Evolutionary conservation across 2,329 filamentous ascomycete genomes (phyloP).

Genomic region (Alternaria sp.): DNA sequence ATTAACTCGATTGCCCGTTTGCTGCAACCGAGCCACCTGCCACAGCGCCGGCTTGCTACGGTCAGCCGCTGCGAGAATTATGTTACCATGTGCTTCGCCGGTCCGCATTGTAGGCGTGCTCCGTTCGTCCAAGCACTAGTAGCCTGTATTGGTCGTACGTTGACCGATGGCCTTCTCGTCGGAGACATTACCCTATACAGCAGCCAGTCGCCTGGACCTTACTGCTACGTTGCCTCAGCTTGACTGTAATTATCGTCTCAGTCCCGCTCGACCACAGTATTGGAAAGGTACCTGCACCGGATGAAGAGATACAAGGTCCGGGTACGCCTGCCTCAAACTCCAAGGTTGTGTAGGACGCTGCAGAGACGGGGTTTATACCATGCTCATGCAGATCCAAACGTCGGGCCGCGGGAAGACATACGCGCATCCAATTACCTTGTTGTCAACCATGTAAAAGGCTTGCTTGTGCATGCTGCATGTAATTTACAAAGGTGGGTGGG

Average conservation of each 20-base stretch:
- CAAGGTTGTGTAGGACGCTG: conserved; percentile 38
- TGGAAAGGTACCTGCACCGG: conserved; percentile 47
- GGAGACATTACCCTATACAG: conserved; percentile 41
- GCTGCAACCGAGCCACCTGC: conserved; percentile 21
- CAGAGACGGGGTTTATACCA: conserved; percentile 45
- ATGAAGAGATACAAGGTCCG: conserved; percentile 47
- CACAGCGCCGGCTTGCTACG: conserved; percentile 18
- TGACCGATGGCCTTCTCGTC: conserved; percentile 28
- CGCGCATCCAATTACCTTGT: conserved; percentile 40
- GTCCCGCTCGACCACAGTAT: conserved; percentile 32
- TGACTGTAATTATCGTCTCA: conserved; percentile 44
- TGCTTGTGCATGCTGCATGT: conserved; percentile 41
- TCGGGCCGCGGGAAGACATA: conserved; percentile 45
- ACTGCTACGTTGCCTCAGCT: conserved; percentile 34
- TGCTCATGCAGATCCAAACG: conserved; percentile 50
- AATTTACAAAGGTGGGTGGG: conserved; percentile 35
- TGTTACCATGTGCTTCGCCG: conserved; percentile 29
- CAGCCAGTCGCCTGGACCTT: conserved; percentile 15
- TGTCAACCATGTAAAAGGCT: conserved; percentile 30
- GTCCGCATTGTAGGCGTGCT: conserved; percentile 25
- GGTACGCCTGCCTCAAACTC: conserved; percentile 42
- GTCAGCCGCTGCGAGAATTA: conserved; percentile 1
- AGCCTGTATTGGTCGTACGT: conserved; percentile 24
- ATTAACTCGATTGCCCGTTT: conserved; percentile 1
- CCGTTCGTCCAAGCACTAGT: conserved; percentile 22